Evolutionary conservation across 106 monocot genomes (phyloP).

Genomic region (Allium fistulosum): DNA sequence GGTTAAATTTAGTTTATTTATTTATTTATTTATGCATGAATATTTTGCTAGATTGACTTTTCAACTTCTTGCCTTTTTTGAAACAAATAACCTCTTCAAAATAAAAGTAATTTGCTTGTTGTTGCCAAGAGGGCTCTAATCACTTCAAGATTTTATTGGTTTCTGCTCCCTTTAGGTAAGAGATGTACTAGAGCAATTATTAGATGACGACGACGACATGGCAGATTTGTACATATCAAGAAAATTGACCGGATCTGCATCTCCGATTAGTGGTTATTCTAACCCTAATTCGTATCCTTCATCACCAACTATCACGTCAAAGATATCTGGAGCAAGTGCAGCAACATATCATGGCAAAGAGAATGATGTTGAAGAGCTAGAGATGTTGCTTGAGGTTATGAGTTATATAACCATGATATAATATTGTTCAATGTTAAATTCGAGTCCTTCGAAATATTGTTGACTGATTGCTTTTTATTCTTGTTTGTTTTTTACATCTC

Average conservation of each 20-base stretch:
- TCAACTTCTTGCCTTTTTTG: too few species aligned
- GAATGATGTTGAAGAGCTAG: slow-evolving; percentile 90
- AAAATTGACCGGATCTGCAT: slow-evolving; percentile 50
- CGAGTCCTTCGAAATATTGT: background rate
- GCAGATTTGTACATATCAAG: slow-evolving; percentile 83
- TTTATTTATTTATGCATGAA: too few species aligned
- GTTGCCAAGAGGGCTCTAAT: too few species aligned
- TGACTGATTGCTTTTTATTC: slow-evolving; percentile 2
- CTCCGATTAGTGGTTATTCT: slow-evolving; percentile 56
- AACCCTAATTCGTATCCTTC: slow-evolving; percentile 43
- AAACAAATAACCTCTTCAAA: too few species aligned
- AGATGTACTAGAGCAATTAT: slow-evolving; percentile 84
- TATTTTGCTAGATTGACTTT: too few species aligned
- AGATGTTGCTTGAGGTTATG: slow-evolving; percentile 80
- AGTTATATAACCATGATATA: background rate
- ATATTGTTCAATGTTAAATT: background rate
- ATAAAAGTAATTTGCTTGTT: too few species aligned
- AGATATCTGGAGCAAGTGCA: slow-evolving; percentile 66
- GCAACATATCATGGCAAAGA: slow-evolving; percentile 68
- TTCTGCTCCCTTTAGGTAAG: slow-evolving; percentile 43
- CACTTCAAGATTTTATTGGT: too few species aligned
- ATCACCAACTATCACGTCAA: slow-evolving; percentile 60
- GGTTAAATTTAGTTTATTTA: too few species aligned
- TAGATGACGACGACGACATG: slow-evolving; percentile 90
- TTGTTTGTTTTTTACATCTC: slow-evolving; percentile 2